Evolutionary conservation across 2,329 filamentous ascomycete species (phyloP).

Genomic region (Aspergillus costaricaensis): DNA sequence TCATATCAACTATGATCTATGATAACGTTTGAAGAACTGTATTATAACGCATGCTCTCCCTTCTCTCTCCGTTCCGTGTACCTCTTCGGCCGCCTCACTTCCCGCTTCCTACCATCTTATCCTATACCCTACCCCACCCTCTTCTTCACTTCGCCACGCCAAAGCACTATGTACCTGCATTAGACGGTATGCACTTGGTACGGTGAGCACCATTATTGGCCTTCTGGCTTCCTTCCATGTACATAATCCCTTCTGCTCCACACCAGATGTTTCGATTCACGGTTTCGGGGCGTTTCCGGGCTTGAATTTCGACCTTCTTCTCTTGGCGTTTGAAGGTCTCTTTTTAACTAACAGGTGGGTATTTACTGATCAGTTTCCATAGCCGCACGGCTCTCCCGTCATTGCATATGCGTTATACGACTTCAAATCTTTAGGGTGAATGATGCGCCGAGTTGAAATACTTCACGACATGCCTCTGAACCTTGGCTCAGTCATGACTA

Average conservation of each 20-base stretch:
- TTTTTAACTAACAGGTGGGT: neutral
- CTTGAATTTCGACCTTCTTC: neutral
- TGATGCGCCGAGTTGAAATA: no score
- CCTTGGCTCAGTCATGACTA: neutral
- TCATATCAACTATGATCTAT: constrained; percentile 4
- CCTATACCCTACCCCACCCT: neutral
- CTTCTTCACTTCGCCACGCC: neutral
- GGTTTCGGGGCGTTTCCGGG: neutral
- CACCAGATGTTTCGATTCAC: neutral
- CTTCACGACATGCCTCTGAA: neutral
- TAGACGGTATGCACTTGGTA: neutral
- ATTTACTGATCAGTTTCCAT: neutral
- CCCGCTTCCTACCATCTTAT: neutral
- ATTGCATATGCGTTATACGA: neutral
- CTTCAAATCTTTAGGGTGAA: neutral
- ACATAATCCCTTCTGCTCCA: neutral
- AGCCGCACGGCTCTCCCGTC: neutral
- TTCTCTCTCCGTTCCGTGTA: neutral
- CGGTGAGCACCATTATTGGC: neutral
- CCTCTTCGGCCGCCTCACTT: neutral
- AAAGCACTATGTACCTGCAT: neutral
- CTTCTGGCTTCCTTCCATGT: neutral
- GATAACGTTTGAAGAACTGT: neutral
- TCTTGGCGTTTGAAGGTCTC: neutral
- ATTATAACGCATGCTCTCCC: neutral